Evolutionary conservation across 2,329 filamentous ascomycete genomes (phyloP).

Genomic region (Diaporthe citriasiana): DNA sequence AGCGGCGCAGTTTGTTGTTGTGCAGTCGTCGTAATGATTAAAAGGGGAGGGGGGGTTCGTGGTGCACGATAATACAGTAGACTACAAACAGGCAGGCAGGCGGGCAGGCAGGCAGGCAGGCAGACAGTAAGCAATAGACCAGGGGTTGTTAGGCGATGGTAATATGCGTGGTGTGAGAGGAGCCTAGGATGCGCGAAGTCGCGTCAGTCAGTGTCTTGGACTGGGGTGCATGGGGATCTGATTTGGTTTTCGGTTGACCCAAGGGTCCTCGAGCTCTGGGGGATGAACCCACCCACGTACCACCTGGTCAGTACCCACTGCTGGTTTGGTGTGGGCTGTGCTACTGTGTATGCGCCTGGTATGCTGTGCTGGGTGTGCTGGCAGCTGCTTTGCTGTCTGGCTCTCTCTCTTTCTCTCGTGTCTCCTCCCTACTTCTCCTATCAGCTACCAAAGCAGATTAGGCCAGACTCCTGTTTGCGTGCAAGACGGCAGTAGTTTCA

Average conservation of each 20-base stretch:
- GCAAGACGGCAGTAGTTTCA: slow-evolving; percentile 36
- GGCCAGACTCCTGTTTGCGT: slow-evolving; percentile 12
- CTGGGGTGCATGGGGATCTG: slow-evolving; percentile 5
- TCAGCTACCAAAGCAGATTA: slow-evolving; percentile 30
- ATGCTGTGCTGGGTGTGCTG: slow-evolving; percentile 17
- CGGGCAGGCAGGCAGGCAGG: background rate
- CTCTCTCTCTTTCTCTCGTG: background rate
- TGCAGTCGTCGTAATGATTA: slow-evolving; percentile 7
- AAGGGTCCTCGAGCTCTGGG: slow-evolving; percentile 20
- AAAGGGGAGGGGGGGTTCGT: background rate
- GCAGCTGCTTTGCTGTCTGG: background rate
- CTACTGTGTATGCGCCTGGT: background rate
- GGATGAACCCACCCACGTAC: slow-evolving; percentile 18
- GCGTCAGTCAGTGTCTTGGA: slow-evolving; percentile 16
- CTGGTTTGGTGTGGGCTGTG: slow-evolving; percentile 3
- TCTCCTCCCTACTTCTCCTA: slow-evolving; percentile 14
- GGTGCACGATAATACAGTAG: slow-evolving; percentile 3
- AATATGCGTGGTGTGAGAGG: background rate
- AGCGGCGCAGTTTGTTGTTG: slow-evolving; percentile 26
- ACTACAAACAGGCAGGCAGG: background rate
- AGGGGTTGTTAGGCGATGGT: slow-evolving; percentile 4
- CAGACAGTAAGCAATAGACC: background rate
- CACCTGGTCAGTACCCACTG: slow-evolving; percentile 14
- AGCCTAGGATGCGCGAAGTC: slow-evolving; percentile 35
- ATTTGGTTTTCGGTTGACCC: slow-evolving; percentile 2